Conservation (phyloP, 345 rosid genomes). For the Eucalyptus marginata region DNA sequence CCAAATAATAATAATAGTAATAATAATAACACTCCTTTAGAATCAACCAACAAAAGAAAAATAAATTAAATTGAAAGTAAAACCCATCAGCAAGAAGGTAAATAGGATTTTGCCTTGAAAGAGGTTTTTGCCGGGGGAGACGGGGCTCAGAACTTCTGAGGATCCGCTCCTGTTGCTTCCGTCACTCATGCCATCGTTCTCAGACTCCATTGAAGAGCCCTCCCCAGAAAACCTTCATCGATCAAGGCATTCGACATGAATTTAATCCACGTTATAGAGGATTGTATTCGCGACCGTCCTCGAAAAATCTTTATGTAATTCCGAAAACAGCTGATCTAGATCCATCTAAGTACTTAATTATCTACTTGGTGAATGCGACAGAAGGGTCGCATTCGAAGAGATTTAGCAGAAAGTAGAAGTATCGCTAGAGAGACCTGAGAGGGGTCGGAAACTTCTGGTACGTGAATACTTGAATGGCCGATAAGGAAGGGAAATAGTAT, state of each 20-base stretch:
- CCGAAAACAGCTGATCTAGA: not conserved
- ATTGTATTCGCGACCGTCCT: not conserved
- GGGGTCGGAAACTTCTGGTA: slow-evolving; percentile 34
- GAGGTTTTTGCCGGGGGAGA: not conserved
- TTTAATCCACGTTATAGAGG: not conserved
- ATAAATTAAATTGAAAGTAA: not conserved
- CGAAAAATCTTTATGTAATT: not conserved
- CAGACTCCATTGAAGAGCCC: not conserved
- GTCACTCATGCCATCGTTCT: not conserved
- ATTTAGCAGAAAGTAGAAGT: not conserved
- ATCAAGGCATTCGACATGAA: not conserved
- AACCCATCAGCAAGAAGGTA: not conserved
- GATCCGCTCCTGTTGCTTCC: not conserved
- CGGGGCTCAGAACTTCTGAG: not conserved
- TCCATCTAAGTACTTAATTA: not conserved
- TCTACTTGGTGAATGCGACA: not conserved
- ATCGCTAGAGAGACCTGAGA: not conserved
- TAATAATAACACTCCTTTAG: not conserved
- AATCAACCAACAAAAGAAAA: not conserved
- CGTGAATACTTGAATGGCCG: slow-evolving; percentile 76
- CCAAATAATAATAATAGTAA: not conserved
- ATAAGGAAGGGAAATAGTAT: slow-evolving; percentile 87
- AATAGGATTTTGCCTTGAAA: not conserved
- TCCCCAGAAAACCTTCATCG: not conserved
- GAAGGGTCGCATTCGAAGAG: not conserved